Percentiles rank a stretch among this genome's conserved stretches.
phyloP scores from a whole-genome alignment of 2,329 filamentous ascomycete species.

The Fusarium mexicanum region DNA sequence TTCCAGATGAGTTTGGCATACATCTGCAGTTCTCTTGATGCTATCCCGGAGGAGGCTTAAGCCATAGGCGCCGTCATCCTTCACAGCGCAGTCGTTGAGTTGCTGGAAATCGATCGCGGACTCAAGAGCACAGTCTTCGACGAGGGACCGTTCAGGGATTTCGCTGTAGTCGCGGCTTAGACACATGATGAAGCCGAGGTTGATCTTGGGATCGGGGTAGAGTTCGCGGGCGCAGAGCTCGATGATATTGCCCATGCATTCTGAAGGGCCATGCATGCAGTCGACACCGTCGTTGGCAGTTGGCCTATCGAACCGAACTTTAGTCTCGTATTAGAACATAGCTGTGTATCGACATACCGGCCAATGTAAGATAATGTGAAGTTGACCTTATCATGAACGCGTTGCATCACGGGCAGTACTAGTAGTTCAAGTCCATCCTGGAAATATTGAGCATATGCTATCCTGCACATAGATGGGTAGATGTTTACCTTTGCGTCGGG shows the following conservation, averaged over 20 bases:
- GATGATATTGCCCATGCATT: slow-evolving; percentile 94
- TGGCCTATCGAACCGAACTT: slow-evolving; percentile 55
- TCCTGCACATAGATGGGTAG: neutral
- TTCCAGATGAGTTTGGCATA: slow-evolving; percentile 46
- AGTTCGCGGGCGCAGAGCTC: slow-evolving; percentile 88
- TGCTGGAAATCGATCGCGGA: slow-evolving; percentile 85
- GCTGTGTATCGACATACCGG: slow-evolving; percentile 58
- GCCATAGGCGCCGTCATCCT: slow-evolving; percentile 77
- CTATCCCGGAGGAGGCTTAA: slow-evolving; percentile 74
- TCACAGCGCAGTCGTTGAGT: slow-evolving; percentile 83
- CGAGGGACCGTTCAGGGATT: slow-evolving; percentile 81
- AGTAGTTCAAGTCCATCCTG: slow-evolving; percentile 81
- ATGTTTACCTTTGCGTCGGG: slow-evolving; percentile 77
- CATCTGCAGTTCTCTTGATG: slow-evolving; percentile 69
- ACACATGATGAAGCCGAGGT: slow-evolving; percentile 94
- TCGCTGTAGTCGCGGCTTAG: slow-evolving; percentile 77
- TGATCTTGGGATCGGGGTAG: slow-evolving; percentile 86
- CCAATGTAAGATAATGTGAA: slow-evolving; percentile 94
- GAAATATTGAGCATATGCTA: slow-evolving; percentile 13
- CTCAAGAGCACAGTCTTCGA: slow-evolving; percentile 89
- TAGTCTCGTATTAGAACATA: neutral
- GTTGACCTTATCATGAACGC: slow-evolving; percentile 83
- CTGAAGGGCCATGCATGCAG: slow-evolving; percentile 88
- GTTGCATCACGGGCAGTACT: slow-evolving; percentile 87
- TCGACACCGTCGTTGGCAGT: slow-evolving; percentile 83